These are phyloP conservation scores for Apophysomyces variabilis DNA, from an alignment of 371 early-diverging fungal species.

Conservation along the genomic window DNA sequence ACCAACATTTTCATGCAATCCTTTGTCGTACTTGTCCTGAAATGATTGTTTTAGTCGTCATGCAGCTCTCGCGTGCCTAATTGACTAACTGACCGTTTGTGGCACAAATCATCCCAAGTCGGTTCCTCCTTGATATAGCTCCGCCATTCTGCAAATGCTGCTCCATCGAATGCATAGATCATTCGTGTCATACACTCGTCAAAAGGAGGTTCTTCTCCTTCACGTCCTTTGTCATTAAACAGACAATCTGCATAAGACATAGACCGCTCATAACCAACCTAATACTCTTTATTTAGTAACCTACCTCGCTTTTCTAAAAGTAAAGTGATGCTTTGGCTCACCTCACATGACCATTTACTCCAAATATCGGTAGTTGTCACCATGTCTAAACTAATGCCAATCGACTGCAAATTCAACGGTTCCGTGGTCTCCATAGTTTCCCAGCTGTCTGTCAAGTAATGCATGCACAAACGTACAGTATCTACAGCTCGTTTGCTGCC, in stretches of 20 bases:
- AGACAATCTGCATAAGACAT: not conserved
- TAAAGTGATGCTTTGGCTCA: not conserved
- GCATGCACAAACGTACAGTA: not conserved
- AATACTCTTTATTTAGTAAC: not conserved
- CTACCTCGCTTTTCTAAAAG: no score
- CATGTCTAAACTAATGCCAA: not conserved
- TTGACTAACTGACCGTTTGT: not conserved
- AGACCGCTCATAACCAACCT: not conserved
- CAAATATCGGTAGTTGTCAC: not conserved
- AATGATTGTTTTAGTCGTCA: not conserved
- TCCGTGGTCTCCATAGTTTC: not conserved
- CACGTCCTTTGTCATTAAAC: not conserved
- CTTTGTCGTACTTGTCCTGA: not conserved
- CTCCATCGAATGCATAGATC: not conserved
- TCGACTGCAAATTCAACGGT: not conserved
- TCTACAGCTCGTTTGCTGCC: not conserved
- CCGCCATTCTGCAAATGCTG: not conserved
- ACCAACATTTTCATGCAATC: not conserved
- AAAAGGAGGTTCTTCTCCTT: not conserved
- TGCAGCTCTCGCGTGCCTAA: slow-evolving; percentile 1
- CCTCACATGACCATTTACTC: not conserved
- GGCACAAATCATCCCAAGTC: not conserved
- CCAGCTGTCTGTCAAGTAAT: slow-evolving; percentile 4
- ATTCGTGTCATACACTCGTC: not conserved
- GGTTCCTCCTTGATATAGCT: not conserved